phyloP scores from a whole-genome alignment of 169 alveolate species.

The Plasmodium coatneyi region DNA sequence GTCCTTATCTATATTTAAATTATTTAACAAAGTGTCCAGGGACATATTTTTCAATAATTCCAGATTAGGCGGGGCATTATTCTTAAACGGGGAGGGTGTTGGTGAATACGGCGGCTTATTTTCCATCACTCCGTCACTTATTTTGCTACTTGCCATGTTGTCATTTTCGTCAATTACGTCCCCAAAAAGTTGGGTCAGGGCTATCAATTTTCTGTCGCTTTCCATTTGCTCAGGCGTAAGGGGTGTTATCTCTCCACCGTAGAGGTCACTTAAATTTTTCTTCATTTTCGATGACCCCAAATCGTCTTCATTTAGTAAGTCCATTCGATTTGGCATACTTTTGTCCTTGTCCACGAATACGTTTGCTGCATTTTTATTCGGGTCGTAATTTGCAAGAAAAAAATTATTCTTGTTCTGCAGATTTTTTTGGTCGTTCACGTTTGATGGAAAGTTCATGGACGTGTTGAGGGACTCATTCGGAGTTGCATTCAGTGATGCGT shows the following conservation, averaged over 20 bases:
- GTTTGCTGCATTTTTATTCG: constrained; percentile 12
- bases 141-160: not conserved
- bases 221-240: constrained; percentile 16
- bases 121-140: not conserved
- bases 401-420: not conserved
- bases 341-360: constrained; percentile 13
- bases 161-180: constrained; percentile 68
- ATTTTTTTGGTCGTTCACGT: constrained; percentile 5
- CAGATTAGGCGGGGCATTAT: not conserved
- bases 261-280: not conserved
- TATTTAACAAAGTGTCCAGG: constrained; percentile 57
- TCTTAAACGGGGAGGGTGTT: not conserved
- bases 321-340: not conserved
- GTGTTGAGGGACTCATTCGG: not conserved
- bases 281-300: constrained; percentile 16
- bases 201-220: constrained; percentile 50
- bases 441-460: not conserved
- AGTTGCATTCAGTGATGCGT: not conserved
- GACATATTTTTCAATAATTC: constrained; percentile 66
- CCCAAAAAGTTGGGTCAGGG: constrained; percentile 47
- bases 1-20: constrained; percentile 52
- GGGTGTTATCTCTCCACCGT: not conserved
- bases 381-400: constrained; percentile 1
- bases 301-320: not conserved
- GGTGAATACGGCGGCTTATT: not conserved